Base-by-base conservation (phyloP, 176 grass and related monocot species). In the Elymus sibiricus region DNA sequence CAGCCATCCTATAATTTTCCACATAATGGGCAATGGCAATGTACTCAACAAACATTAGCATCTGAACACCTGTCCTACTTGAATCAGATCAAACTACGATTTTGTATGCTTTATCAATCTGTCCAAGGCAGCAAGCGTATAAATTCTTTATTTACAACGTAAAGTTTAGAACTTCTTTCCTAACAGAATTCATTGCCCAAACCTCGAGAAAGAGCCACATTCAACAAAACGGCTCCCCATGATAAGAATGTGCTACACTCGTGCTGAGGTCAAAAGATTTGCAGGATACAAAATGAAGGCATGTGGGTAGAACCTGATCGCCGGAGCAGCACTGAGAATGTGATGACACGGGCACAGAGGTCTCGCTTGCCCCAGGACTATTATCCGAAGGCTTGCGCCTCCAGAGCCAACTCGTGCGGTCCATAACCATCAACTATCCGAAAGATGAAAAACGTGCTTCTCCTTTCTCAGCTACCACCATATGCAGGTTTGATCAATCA, bases 351-450 rank as follows among this genome's bases (percentile, higher is more conserved):
- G 90, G 87, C 46, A 85, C 27, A 4, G 94, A 85, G 74, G 42
- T 87, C 40, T 94, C 90, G 2, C 25, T 86, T 15, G 88, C 90
- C 24, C 86, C 84, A 2, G 79, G 87, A 79, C 88, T 93, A 83
- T 93, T 99, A 61, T 99, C 90, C 9, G 92, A 90, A 0, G 97
- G 80, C 74, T 87, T 91, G 60, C 88, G 90, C 84, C 83, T 95
- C 89, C 88, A 94, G 51, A 99, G 92, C 90, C 92, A 89, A 83
- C 84, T 77, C 21, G 85, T 82, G 2, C 62, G 90, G 62, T 96
- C 94, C 97, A 99, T 87, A 66, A 89, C 71, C 84, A 82, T 86
- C 19, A 82, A 91, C 61, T 60, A 40, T 78, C 80, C 38, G 66
- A 37, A 62, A 82, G 39, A 86, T 83, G 21, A 16, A 71, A 21